These are phyloP conservation scores for Sarocladium kiliense DNA, from an alignment of 2,329 filamentous ascomycete genomes.

Conservation along the genomic window DNA sequence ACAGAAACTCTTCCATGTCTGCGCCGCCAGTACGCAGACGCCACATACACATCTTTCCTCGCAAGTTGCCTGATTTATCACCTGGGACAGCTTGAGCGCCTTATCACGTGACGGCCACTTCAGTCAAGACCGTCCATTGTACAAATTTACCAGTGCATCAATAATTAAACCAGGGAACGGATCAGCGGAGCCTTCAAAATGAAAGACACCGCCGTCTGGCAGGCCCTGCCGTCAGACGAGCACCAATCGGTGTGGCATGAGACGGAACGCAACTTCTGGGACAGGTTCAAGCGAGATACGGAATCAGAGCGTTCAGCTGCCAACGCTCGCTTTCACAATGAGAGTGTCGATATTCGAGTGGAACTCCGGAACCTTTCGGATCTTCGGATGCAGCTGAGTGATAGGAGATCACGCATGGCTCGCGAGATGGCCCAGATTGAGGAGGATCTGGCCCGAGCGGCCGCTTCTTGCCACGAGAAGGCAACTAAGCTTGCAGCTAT, in stretches of 20 bases:
- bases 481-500: conserved; percentile 27
- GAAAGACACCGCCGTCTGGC: conserved; percentile 21
- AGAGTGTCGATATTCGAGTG: conserved; percentile 20
- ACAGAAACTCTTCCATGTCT: neutral
- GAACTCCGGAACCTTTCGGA: conserved; percentile 24
- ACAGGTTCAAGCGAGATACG: conserved; percentile 16
- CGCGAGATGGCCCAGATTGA: conserved; percentile 30
- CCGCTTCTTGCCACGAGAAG: conserved; percentile 25
- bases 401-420: conserved; percentile 22
- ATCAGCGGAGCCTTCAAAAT: neutral
- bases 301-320: conserved; percentile 16
- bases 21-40: neutral
- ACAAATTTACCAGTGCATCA: too few relatives aligned
- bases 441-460: conserved; percentile 28
- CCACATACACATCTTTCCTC: neutral
- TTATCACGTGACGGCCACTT: neutral
- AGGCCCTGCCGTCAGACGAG: conserved; percentile 24
- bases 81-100: neutral
- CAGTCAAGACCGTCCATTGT: neutral
- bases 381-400: conserved; percentile 21
- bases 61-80: neutral
- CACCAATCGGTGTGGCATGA: conserved; percentile 29
- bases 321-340: conserved; percentile 17
- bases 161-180: neutral
- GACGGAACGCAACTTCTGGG: conserved; percentile 30